Evolutionary conservation across 164 flowering plant genomes (phyloP).

Genomic region (Aristolochia fimbriata): DNA sequence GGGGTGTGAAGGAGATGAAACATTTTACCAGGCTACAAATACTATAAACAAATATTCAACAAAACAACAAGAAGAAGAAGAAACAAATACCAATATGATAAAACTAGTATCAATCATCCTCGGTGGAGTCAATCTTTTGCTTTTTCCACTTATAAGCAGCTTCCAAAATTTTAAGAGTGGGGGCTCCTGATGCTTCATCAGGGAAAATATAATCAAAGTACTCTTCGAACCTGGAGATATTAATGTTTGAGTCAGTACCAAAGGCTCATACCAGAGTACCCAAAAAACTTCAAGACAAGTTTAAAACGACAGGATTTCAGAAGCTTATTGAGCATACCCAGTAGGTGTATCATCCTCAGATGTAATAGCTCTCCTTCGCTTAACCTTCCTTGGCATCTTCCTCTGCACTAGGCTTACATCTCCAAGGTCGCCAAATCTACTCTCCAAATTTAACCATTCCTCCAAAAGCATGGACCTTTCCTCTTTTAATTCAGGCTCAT

Average conservation of each 20-base stretch:
- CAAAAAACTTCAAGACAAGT: background rate
- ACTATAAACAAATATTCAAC: no score
- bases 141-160: slow-evolving; percentile 89
- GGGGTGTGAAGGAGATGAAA: no score
- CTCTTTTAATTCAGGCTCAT: slow-evolving; percentile 84
- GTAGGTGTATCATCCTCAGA: slow-evolving; percentile 60
- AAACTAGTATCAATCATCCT: no score
- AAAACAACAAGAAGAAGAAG: no score
- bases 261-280: no score
- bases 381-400: slow-evolving; percentile 86
- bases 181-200: slow-evolving; percentile 49
- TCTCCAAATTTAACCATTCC: slow-evolving; percentile 75
- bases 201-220: slow-evolving; percentile 81
- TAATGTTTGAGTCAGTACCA: no score
- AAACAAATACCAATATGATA: no score
- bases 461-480: slow-evolving; percentile 89
- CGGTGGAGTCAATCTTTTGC: slow-evolving; percentile 25
- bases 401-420: slow-evolving; percentile 55
- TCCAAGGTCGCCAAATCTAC: slow-evolving; percentile 60
- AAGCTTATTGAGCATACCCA: slow-evolving; percentile 36
- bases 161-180: slow-evolving; percentile 70
- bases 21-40: slow-evolving; percentile 20
- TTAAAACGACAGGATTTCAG: background rate
- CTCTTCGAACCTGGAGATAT: slow-evolving; percentile 37
- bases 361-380: slow-evolving; percentile 52